These are phyloP conservation scores for Colletotrichum chrysophilum DNA, from an alignment of 2,329 filamentous ascomycete species.

Conservation along the genomic window DNA sequence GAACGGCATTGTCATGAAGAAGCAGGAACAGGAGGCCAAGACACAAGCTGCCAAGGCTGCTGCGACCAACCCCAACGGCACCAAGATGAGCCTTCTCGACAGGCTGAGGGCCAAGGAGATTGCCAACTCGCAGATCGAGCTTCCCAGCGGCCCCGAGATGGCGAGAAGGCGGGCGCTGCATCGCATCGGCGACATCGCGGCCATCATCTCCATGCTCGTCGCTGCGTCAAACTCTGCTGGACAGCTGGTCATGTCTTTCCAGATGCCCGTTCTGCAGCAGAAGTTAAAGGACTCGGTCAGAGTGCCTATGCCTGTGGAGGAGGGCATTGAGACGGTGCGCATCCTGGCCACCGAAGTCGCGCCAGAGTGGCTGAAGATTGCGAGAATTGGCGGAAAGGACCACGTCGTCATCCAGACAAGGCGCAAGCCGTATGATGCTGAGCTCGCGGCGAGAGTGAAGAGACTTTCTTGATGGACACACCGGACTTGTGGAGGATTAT, in stretches of 20 bases:
- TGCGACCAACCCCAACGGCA: constrained; percentile 45
- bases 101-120: constrained; percentile 75
- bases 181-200: constrained; percentile 70
- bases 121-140: constrained; percentile 49
- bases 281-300: constrained; percentile 73
- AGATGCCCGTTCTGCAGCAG: constrained; percentile 65
- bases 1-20: constrained; percentile 59
- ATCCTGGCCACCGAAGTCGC: constrained; percentile 60
- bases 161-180: constrained; percentile 69
- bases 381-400: constrained; percentile 57
- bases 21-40: constrained; percentile 49
- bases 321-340: constrained; percentile 54
- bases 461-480: constrained; percentile 10
- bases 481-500: not conserved
- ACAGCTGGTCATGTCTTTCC: constrained; percentile 67
- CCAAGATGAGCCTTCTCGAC: constrained; percentile 74
- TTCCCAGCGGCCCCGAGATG: constrained; percentile 55
- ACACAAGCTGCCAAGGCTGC: constrained; percentile 32
- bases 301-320: constrained; percentile 57
- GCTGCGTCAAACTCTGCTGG: constrained; percentile 56
- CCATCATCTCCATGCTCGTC: constrained; percentile 68
- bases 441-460: constrained; percentile 13
- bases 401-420: constrained; percentile 61
- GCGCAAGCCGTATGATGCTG: constrained; percentile 36
- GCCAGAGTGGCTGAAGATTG: constrained; percentile 60